These are phyloP conservation scores for Fusarium sp. DNA, from an alignment of 2,329 filamentous ascomycete species.

Conservation along the genomic window DNA sequence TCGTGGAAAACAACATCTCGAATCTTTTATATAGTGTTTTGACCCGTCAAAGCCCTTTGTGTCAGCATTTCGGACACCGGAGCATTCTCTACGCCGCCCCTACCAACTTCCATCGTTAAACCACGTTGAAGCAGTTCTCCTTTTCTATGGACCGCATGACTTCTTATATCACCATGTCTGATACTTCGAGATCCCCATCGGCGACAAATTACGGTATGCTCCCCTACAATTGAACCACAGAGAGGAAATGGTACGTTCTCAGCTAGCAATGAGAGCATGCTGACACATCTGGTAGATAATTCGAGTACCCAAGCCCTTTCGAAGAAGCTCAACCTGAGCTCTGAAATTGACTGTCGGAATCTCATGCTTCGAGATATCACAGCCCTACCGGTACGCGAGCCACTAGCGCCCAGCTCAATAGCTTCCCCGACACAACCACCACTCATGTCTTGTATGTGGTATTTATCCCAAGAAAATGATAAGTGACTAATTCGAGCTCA, in stretches of 20 bases:
- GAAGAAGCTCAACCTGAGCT: slow-evolving; percentile 29
- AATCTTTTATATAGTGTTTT: too few relatives aligned
- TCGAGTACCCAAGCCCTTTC: not conserved
- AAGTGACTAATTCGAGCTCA: not conserved
- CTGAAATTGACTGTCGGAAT: slow-evolving; percentile 45
- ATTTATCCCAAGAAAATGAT: accelerated
- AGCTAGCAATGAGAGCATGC: too few relatives aligned
- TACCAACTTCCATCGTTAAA: too few relatives aligned
- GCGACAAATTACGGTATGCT: slow-evolving; percentile 8
- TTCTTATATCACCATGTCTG: slow-evolving; percentile 5
- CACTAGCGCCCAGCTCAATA: slow-evolving; percentile 1
- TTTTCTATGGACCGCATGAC: too few relatives aligned
- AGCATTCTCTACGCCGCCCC: slow-evolving; percentile 13
- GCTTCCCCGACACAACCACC: slow-evolving; percentile 15
- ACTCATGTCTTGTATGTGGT: slow-evolving; percentile 25
- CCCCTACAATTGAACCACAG: too few relatives aligned
- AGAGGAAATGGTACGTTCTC: accelerated
- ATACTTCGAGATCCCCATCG: not conserved
- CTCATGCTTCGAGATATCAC: slow-evolving; percentile 42
- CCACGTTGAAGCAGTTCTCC: too few relatives aligned
- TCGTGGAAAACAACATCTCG: not conserved
- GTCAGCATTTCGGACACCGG: slow-evolving; percentile 29
- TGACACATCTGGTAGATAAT: not conserved
- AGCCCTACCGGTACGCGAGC: slow-evolving; percentile 46
- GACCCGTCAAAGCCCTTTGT: not conserved